These are phyloP conservation scores for Solanum pimpinellifolium DNA, from an alignment of 257 asterid species.

Conservation along the genomic window DNA sequence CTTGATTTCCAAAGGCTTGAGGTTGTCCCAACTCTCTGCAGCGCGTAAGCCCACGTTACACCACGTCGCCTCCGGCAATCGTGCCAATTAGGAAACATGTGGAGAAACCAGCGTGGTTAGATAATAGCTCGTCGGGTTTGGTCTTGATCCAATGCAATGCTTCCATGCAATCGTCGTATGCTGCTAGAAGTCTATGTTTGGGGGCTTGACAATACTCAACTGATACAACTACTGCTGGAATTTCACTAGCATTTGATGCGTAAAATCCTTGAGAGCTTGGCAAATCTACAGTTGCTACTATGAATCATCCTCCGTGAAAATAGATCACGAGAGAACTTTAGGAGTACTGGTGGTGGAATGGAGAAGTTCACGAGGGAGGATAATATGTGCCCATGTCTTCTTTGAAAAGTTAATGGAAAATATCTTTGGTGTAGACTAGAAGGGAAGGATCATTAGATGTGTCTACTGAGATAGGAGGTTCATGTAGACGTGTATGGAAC, in stretches of 20 bases:
- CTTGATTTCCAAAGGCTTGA: neutral
- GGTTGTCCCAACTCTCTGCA: neutral
- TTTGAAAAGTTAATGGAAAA: slow-evolving; percentile 4
- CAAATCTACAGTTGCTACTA: neutral
- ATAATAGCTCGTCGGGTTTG: slow-evolving; percentile 7
- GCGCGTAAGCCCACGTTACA: neutral
- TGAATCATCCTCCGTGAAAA: slow-evolving; percentile 21
- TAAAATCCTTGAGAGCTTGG: neutral
- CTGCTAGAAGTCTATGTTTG: slow-evolving; percentile 21
- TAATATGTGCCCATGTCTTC: slow-evolving; percentile 1
- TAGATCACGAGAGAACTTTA: slow-evolving; percentile 11
- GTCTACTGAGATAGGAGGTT: neutral
- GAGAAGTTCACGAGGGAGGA: neutral
- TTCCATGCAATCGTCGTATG: slow-evolving; percentile 11
- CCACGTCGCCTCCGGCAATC: slow-evolving; percentile 14
- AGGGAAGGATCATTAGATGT: neutral
- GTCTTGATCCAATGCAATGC: slow-evolving; percentile 9
- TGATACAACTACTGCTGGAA: slow-evolving; percentile 2
- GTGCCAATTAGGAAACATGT: slow-evolving; percentile 16
- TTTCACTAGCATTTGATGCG: neutral
- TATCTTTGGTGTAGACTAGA: slow-evolving; percentile 5
- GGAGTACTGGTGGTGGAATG: neutral
- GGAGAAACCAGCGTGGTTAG: slow-evolving; percentile 6
- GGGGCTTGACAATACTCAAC: slow-evolving; percentile 19
- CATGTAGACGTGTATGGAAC: slow-evolving; percentile 4